Evolutionary conservation across 208 protist genomes (phyloP).

Genomic region (Leishmania major): DNA sequence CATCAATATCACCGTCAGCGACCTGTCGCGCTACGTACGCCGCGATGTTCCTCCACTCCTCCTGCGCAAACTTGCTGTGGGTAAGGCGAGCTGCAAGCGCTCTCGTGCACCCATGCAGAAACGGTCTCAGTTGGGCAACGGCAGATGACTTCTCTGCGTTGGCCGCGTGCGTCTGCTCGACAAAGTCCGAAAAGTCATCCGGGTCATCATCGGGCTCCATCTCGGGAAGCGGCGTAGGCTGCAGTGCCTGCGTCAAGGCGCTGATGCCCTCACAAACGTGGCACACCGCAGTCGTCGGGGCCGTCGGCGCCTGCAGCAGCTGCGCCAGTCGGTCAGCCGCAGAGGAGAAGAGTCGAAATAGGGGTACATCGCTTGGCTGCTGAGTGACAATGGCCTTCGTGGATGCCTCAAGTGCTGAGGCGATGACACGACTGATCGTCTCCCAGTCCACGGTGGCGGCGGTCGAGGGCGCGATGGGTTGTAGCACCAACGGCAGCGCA

Average conservation of each 20-base stretch:
- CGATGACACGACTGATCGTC: slow-evolving; percentile 46
- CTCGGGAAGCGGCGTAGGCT: slow-evolving; percentile 44
- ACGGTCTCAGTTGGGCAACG: slow-evolving; percentile 19
- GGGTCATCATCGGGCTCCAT: slow-evolving; percentile 73
- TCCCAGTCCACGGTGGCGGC: slow-evolving; percentile 13
- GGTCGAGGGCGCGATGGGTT: slow-evolving; percentile 9
- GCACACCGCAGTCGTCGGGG: slow-evolving; percentile 30
- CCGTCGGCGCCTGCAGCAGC: slow-evolving; percentile 28
- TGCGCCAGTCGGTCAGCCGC: slow-evolving; percentile 44
- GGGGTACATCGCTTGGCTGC: slow-evolving; percentile 26
- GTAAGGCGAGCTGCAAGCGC: slow-evolving; percentile 33
- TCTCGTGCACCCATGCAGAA: slow-evolving; percentile 22
- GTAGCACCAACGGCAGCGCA: slow-evolving; percentile 40
- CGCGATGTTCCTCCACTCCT: slow-evolving; percentile 33
- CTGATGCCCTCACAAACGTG: slow-evolving; percentile 71
- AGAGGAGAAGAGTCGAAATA: slow-evolving; percentile 56
- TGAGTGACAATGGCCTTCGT: slow-evolving; percentile 58
- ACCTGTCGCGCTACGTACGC: slow-evolving; percentile 33
- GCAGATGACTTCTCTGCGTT: slow-evolving; percentile 32
- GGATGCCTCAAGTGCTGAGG: slow-evolving; percentile 57
- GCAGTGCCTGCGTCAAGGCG: slow-evolving; percentile 71
- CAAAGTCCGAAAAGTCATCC: slow-evolving; percentile 61
- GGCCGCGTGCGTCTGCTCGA: slow-evolving; percentile 5
- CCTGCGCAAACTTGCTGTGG: slow-evolving; percentile 8
- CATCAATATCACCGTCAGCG: slow-evolving; percentile 31